Percentiles rank a stretch among this genome's conserved stretches.
These are phyloP conservation scores for Forsythia viridissima DNA, from an alignment of 257 asterid species.

Conservation along the genomic window DNA sequence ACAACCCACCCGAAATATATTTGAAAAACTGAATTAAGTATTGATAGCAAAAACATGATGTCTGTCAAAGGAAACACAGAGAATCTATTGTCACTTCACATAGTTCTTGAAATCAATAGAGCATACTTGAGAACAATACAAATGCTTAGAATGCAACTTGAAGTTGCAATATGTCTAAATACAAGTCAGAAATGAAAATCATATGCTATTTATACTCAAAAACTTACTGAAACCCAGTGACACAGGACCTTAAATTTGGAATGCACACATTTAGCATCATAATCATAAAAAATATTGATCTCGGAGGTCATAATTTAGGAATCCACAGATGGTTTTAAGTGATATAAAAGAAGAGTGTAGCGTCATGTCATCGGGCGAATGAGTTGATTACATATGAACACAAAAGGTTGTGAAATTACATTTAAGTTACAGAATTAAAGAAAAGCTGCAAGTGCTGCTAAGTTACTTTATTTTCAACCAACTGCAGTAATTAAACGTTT, in stretches of 20 bases:
- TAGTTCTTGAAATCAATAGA: slow-evolving; percentile 10
- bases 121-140: neutral
- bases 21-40: neutral
- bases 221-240: neutral
- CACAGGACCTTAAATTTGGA: neutral
- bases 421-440: neutral
- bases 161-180: neutral
- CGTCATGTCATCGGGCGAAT: neutral
- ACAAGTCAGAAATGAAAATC: neutral
- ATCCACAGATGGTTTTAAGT: neutral
- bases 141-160: neutral
- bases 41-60: neutral
- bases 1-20: neutral
- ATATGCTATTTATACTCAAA: neutral
- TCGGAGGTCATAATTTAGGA: neutral
- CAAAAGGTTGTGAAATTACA: neutral
- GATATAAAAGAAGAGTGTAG: neutral
- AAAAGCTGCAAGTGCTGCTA: neutral
- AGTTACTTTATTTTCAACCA: neutral
- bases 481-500: neutral
- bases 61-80: neutral
- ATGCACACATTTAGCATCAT: neutral
- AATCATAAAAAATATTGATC: neutral
- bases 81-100: neutral
- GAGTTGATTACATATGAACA: neutral